A percentile compares a stretch with the other conserved stretches of the same genome.
Evolutionary conservation across 495 filamentous ascomycete genomes (phyloP).

Genomic region (Podospora conica): DNA sequence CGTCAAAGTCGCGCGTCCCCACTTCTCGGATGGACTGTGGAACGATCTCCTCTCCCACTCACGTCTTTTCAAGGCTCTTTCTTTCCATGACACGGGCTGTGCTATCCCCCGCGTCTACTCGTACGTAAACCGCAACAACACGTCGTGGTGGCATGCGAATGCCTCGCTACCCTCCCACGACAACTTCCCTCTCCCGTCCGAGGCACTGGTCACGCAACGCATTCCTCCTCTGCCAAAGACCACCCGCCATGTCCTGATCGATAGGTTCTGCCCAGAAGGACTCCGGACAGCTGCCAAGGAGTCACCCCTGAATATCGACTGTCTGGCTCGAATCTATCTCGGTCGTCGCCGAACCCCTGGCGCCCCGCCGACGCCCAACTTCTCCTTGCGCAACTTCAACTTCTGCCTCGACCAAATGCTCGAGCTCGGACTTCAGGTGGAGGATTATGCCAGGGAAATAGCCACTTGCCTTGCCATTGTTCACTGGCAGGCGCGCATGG

Average conservation of each 20-base stretch:
- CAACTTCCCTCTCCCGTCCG: conserved; percentile 5
- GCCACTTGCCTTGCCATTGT: conserved; percentile 7
- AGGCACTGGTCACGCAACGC: conserved; percentile 6
- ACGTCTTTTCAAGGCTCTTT: not conserved
- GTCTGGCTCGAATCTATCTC: conserved; percentile 10
- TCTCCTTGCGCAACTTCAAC: conserved; percentile 15
- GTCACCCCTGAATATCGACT: conserved; percentile 1
- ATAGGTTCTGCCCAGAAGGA: not conserved
- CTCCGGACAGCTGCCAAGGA: not conserved
- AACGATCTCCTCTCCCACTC: not conserved
- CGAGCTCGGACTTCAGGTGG: conserved; percentile 3
- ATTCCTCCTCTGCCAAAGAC: conserved; percentile 7
- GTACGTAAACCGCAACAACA: not conserved
- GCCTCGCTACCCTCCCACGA: not conserved
- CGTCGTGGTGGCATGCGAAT: not conserved
- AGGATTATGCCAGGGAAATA: conserved; percentile 4
- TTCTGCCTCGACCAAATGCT: conserved; percentile 14
- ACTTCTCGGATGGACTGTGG: not conserved
- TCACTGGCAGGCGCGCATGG: conserved; percentile 12
- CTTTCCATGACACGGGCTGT: not conserved
- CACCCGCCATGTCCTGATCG: not conserved
- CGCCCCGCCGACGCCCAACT: not conserved
- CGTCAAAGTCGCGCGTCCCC: conserved; percentile 10
- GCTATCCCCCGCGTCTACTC: not conserved
- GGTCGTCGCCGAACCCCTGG: not conserved